Evolutionary conservation across 1,284 basidiomycete species (phyloP).

Genomic region (Ganoderma sinense): DNA sequence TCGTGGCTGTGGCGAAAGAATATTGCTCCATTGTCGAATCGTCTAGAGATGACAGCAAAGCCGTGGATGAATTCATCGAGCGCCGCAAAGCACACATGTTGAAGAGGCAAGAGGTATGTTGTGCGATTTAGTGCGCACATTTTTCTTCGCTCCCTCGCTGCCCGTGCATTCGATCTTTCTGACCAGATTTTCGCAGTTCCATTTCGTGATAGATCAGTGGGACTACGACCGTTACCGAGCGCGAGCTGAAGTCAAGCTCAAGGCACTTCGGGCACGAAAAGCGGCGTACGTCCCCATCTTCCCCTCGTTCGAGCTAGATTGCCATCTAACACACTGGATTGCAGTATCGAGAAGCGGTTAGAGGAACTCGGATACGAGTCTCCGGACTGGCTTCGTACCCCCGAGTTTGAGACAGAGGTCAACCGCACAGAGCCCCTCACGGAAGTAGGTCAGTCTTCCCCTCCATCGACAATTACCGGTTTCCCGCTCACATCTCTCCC

Average conservation of each 20-base stretch:
- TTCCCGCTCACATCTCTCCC: neutral
- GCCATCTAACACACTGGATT: neutral
- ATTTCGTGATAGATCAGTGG: neutral
- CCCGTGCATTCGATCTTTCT: neutral
- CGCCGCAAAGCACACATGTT: neutral
- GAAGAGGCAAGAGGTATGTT: neutral
- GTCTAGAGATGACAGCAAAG: neutral
- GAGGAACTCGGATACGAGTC: constrained; percentile 3
- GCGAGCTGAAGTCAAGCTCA: neutral
- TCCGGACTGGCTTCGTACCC: neutral
- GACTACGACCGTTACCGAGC: neutral
- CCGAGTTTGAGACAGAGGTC: neutral
- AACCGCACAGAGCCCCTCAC: neutral
- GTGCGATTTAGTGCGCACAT: neutral
- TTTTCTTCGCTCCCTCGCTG: neutral
- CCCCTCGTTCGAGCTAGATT: neutral
- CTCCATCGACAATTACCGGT: neutral
- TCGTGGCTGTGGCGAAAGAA: neutral
- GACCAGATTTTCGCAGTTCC: neutral
- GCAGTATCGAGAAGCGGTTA: constrained; percentile 4
- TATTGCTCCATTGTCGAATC: neutral
- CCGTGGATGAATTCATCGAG: neutral
- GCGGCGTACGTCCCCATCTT: neutral
- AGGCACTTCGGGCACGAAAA: neutral
- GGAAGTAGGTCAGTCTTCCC: neutral